Conservation (phyloP, 1,284 basidiomycete species). For the Thecaphora frezii region DNA sequence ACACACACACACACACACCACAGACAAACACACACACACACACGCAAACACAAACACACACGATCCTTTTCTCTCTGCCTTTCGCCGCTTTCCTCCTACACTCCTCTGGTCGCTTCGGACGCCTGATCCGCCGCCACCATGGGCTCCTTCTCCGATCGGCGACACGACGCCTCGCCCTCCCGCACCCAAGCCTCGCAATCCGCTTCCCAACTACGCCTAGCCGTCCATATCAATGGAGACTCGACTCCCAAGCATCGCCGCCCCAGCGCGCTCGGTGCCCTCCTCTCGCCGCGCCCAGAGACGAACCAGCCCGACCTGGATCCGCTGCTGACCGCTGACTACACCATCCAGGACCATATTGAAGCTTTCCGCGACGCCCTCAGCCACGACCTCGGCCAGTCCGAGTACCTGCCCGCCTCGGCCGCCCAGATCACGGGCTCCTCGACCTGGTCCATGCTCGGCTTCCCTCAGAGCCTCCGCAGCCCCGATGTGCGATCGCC, state of each 20-base stretch:
- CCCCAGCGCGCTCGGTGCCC: slow-evolving; percentile 17
- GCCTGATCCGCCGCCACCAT: too few relatives aligned
- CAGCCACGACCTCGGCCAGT: slow-evolving; percentile 41
- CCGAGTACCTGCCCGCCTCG: slow-evolving; percentile 32
- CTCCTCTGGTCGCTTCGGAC: too few relatives aligned
- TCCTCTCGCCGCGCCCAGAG: slow-evolving; percentile 31
- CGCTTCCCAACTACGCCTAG: too few relatives aligned
- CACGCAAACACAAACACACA: too few relatives aligned
- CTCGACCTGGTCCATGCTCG: slow-evolving; percentile 26
- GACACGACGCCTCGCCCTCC: too few relatives aligned
- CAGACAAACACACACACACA: too few relatives aligned
- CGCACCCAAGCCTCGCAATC: too few relatives aligned
- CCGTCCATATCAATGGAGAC: slow-evolving; percentile 6
- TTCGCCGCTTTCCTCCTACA: too few relatives aligned
- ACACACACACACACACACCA: too few relatives aligned
- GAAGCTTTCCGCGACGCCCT: slow-evolving; percentile 48
- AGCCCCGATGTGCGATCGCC: slow-evolving; percentile 2
- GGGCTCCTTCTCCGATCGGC: too few relatives aligned
- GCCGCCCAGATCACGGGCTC: slow-evolving; percentile 28
- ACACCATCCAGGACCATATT: slow-evolving; percentile 35
- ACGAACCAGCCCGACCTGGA: slow-evolving; percentile 24
- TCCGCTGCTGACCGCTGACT: slow-evolving; percentile 43
- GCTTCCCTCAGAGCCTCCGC: slow-evolving; percentile 19
- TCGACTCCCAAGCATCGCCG: slow-evolving; percentile 17
- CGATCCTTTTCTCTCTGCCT: too few relatives aligned